These are phyloP conservation scores for Hymenotorrendiella dingleyae DNA, from an alignment of 2,329 filamentous ascomycete species.

Conservation along the genomic window DNA sequence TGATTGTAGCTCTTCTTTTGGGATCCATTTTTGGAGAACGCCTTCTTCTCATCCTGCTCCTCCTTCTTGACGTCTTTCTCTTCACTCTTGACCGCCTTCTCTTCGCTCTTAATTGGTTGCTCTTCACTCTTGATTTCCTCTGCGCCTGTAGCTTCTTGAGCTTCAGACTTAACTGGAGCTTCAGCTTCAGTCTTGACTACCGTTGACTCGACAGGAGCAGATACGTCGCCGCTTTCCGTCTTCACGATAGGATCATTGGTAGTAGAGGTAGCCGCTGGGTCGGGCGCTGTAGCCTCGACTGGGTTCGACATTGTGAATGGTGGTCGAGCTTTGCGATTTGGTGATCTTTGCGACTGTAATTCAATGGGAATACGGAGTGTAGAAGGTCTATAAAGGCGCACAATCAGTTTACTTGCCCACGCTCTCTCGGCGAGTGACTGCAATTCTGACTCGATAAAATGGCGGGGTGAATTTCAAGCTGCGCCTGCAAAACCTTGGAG, in stretches of 20 bases:
- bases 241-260: constrained; percentile 17
- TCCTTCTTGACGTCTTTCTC: neutral
- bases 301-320: constrained; percentile 22
- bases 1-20: constrained; percentile 7
- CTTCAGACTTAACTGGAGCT: constrained; percentile 10
- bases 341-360: constrained; percentile 2
- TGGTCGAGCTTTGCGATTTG: neutral
- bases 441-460: constrained; percentile 19
- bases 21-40: constrained; percentile 2
- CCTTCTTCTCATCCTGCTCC: constrained; percentile 5
- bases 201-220: constrained; percentile 13
- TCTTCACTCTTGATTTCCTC: too few species aligned
- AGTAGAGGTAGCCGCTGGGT: constrained; percentile 19
- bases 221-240: neutral
- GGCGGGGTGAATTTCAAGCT: constrained; percentile 24
- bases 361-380: neutral
- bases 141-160: too few species aligned
- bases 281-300: constrained; percentile 20
- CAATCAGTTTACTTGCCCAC: too few species aligned
- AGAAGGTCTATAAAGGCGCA: neutral
- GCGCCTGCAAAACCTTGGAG: constrained; percentile 6
- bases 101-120: too few species aligned
- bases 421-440: too few species aligned
- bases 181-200: constrained; percentile 11
- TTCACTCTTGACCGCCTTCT: too few species aligned